Evolutionary conservation across 2,329 filamentous ascomycete genomes (phyloP), one percentile per base, ranked within the genome.

Genomic region (Claviceps sp.): DNA sequence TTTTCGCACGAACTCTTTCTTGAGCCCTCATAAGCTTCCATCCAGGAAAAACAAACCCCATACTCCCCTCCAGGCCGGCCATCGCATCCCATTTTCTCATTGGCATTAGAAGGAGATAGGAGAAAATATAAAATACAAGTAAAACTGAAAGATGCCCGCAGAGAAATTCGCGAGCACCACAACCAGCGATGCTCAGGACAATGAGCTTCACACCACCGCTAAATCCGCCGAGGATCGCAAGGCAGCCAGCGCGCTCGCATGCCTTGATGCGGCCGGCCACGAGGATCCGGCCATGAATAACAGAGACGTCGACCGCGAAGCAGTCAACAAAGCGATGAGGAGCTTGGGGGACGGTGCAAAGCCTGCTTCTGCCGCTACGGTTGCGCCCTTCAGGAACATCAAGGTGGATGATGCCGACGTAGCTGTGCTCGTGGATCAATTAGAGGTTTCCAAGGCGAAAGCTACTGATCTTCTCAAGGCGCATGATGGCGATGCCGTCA

Each of bases 331-430:
- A 63, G 86, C 85, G 26, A 85, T 88, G 76, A 79, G 82, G 71
- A 76, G 75, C 45, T 70, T 88, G 38, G 69, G 68, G 38, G 69
- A 68, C 41, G 63, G 64, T 8, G 63, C 64, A 30, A 63, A 57
- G 48, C 44, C 61, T n/a, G 53, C 58, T 20, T 53, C 62, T 5
- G 56, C 59, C 11, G 55, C 60, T 4, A 59, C 62, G 18, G 53
- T 62, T 5, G 62, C 68, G 7, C 65, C 65, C 16, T 71, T 71
- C 56, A 82, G 78, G 69, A 78, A 77, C 62, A 77, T 89, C 62
- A 91, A 90, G 72, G 79, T 91, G 46, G 85, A 89, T 55, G 68
- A 78, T 5, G 80, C 77, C 2, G 85, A 91, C 65, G 84, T 91
- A 5, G 67, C 75, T 4, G 67, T 91, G 48, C 63, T 91, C 65